phyloP scores from a whole-genome alignment of 2,329 filamentous ascomycete species.

The Calycina herbarum region DNA sequence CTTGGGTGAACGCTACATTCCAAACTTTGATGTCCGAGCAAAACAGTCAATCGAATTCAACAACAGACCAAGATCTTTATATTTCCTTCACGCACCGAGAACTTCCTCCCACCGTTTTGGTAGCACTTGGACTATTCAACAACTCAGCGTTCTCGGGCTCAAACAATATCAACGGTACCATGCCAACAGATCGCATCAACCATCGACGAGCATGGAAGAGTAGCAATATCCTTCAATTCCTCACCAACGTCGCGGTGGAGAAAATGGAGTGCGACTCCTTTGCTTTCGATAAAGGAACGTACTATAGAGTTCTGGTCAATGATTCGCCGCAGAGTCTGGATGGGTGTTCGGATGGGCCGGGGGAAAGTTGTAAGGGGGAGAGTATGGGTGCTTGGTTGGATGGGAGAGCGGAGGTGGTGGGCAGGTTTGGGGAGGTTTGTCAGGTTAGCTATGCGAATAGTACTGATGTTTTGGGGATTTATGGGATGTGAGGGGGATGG shows the following conservation, averaged over 20 bases:
- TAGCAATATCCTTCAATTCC: constrained; percentile 53
- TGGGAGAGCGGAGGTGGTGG: constrained; percentile 40
- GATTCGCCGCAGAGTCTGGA: constrained; percentile 49
- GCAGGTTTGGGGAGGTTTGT: constrained; percentile 45
- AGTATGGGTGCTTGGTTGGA: constrained; percentile 24
- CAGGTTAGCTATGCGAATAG: constrained; percentile 32
- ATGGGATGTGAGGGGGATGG: constrained; percentile 8
- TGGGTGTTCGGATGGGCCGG: constrained; percentile 50
- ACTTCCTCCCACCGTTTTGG: constrained; percentile 53
- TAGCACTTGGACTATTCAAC: constrained; percentile 56
- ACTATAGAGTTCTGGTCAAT: constrained; percentile 53
- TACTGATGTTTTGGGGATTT: constrained; percentile 32
- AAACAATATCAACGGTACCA: constrained; percentile 49
- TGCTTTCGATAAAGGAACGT: constrained; percentile 46
- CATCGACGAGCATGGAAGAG: constrained; percentile 51
- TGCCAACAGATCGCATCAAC: constrained; percentile 50
- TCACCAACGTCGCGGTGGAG: constrained; percentile 55
- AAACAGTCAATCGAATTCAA: constrained; percentile 37
- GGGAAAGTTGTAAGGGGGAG: constrained; percentile 42
- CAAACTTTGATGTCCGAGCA: constrained; percentile 37
- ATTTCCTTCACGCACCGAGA: constrained; percentile 57
- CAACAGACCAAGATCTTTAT: constrained; percentile 48
- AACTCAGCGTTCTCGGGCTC: constrained; percentile 49
- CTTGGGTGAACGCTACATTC: constrained; percentile 54
- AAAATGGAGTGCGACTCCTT: constrained; percentile 52